Base-by-base conservation (phyloP, 306 rosid species). In the Fagus crenata region DNA sequence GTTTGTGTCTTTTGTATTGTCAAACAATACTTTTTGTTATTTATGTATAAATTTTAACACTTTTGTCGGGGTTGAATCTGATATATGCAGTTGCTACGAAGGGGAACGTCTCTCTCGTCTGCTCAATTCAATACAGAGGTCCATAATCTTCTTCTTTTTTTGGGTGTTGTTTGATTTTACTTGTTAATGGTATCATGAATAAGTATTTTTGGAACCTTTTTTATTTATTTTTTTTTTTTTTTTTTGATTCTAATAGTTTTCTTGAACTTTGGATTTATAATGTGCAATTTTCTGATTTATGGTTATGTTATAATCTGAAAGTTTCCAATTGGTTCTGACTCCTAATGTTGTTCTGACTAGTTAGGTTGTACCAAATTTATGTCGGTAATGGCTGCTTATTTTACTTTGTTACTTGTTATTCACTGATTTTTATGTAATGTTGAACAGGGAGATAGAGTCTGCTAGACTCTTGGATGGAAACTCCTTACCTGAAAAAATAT, bases 401-500 rank as follows among this genome's bases (percentile, higher is more conserved):
- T 6, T 2, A 61, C 68, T 22, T 22, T 3, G 37, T 31, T 28
- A 58, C 63, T 4, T 37, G 35, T 15, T 6, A 37, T 37, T 64
- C 68, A 37, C 13, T 64, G 28, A 17, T 36, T 2, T 1, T 36
- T 15, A 7, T 39, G 49, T 14, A 58, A 28, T 32, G 31, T 1
- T 76, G 71, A 33, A 60, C 87, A 93, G 97, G 85, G 90, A 70
- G 78, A 86, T 87, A 32, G 77, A 87, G 78, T 79, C 72, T 15
- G 80, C 90, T 40, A 88, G 91, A 86, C 33, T 35, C 40, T 37
- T 67, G 49, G 90, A 88, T 79, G 85, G 86, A 65, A 78, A 68
- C 60, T 76, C 86, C 51, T 81, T 91, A 74, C 96, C 98, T n/a
- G 93, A 88, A 75, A 93, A 89, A 43, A 79, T 91, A 54, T 91